These are phyloP conservation scores for Chaetothyriales sp. DNA, from an alignment of 2,329 filamentous ascomycete species.

Conservation along the genomic window DNA sequence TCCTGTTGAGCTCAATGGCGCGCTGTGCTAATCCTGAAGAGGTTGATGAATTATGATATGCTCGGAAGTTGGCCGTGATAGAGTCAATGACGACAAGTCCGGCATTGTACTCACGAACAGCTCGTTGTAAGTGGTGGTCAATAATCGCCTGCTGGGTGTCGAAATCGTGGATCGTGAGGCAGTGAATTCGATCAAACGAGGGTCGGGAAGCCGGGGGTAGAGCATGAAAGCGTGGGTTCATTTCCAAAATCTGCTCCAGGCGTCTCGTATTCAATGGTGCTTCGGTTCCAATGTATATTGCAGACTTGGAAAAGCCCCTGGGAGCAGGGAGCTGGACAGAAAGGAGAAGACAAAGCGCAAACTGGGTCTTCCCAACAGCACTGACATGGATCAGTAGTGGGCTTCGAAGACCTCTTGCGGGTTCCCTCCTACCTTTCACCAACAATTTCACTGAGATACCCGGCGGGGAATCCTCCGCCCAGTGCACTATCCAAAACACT, in stretches of 20 bases:
- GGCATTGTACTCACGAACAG: slow-evolving; percentile 58
- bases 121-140: slow-evolving; percentile 77
- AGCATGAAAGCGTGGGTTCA: slow-evolving; percentile 45
- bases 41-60: slow-evolving; percentile 40
- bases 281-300: slow-evolving; percentile 90
- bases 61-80: slow-evolving; percentile 87
- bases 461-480: slow-evolving; percentile 63
- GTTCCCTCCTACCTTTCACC: slow-evolving; percentile 55
- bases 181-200: slow-evolving; percentile 61
- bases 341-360: slow-evolving; percentile 71
- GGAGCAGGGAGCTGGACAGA: slow-evolving; percentile 67
- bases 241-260: slow-evolving; percentile 59
- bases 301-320: slow-evolving; percentile 53
- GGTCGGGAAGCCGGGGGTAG: slow-evolving; percentile 34
- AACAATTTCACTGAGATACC: slow-evolving; percentile 74
- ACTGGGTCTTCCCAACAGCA: slow-evolving; percentile 87
- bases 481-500: slow-evolving; percentile 53
- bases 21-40: slow-evolving; percentile 52
- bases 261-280: slow-evolving; percentile 67
- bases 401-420: neutral
- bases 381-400: slow-evolving; percentile 25
- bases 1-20: slow-evolving; percentile 57
- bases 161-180: slow-evolving; percentile 71
- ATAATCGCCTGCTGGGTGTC: slow-evolving; percentile 94
- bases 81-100: slow-evolving; percentile 80